Evolutionary conservation across 371 early-diverging fungal genomes (phyloP), one percentile per base, ranked within the genome.

Genomic region (Actinomortierella wolfii): DNA sequence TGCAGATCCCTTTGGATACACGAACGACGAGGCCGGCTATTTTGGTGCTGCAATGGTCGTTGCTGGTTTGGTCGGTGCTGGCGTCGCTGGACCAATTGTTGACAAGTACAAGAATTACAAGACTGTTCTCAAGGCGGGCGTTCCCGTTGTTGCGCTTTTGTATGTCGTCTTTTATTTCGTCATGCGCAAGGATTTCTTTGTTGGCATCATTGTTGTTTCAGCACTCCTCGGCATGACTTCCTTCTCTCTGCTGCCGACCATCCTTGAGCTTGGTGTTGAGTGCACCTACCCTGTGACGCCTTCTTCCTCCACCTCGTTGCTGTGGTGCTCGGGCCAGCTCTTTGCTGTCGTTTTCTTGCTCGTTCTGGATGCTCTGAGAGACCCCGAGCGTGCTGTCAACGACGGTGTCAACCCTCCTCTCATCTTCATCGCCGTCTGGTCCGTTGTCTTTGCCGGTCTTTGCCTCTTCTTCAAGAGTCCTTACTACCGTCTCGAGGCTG

Each of bases 1-100:
- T 49, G 73, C 87, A 14, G 67, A 68, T 17, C 90, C 90, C 15
- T 89, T 83, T 64, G 89, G 87, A 14, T 90, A 89, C 61, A 58
- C 78, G 1, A 77, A 87, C 45, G 78, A 74, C 34, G 79, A 87
- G 25, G 81, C 81, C 29, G 87, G 88, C 18, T 83, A 79, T 48
- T 82, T 86, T 40, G 83, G 81, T 52, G 86, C 83, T 1, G 80
- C 82, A 25, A 79, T 78, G 48, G 78, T 83, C 28, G 78, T 83
- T n/a, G 83, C 81, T 28, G 86, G 84, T 39, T 56, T 86, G 40
- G 79, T 79, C 6, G 86, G 63, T 73, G 83, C 70, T 51, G 83
- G 82, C 63, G 63, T 81, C 28, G 75, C 81, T 25, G 83, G 86
- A 14, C 81, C 81, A 20, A 68, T 82, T 17, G 64, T 83, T 47